Evolutionary conservation across 164 flowering plant genomes (phyloP), one percentile per base, ranked within the genome.

Genomic region (Protea cynaroides): DNA sequence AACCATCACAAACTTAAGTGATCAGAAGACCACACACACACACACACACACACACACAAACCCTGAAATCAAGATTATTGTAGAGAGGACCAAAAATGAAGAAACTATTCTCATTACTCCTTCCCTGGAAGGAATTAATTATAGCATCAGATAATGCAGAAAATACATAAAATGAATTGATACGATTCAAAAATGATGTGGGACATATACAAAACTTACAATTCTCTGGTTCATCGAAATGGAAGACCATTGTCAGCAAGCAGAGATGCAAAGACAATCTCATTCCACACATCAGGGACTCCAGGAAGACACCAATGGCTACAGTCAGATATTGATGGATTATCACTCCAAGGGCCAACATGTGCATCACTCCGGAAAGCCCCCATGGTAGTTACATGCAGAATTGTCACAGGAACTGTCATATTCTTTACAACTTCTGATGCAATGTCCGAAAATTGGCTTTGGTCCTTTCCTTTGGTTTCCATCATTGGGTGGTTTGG

Each of bases 281-380:
- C 96, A 58, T 92, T 92, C 96, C 98, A 89, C 49, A 71, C 71
- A 73, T 92, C 98, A 60, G 98, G 98, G 10, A 92, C 85, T 67
- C 98, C 96, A 47, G 98, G 98, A 21, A 89, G 84, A 69, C 96
- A 92, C 97, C 97, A 92, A 69, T 92, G 97, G 81, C 94, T 89
- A 67, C 98, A 92, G 65, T 92, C 98, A 11, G 86, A 79, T 38
- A 90, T 77, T 19, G 80, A 72, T 29, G 89, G 89, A 40, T 66
- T 79, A 69, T 85, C 91, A 67, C 91, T 81, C 87, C 88, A 86
- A 23, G 59, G 71, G 21, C 95, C 97, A n/a, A 91, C 83, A 70
- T 91, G 95, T 9, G 85, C 96, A 77, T 92, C 98, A 59, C 87
- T 82, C 46, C 96, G 79, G 51, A 67, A 84, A 58, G 94, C 82